Evolutionary conservation across 192 early-diverging fungal genomes (phyloP).

Genomic region (Haplosporangium gracile): DNA sequence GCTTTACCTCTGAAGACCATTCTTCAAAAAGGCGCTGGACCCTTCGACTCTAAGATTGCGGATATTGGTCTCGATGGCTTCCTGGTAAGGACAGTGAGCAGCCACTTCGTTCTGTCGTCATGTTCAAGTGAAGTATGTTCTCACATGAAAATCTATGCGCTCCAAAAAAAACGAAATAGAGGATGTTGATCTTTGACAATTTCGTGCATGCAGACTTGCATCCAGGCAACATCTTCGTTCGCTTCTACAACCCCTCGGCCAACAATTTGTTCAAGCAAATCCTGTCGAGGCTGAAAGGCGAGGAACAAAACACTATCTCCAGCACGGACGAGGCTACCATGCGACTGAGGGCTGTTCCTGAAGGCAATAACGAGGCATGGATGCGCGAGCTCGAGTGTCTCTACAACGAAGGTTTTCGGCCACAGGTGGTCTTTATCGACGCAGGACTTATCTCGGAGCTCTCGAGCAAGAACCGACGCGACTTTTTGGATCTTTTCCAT

Average conservation of each 20-base stretch:
- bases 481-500: conserved; percentile 94
- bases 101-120: too few species aligned
- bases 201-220: conserved; percentile 96
- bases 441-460: conserved; percentile 91
- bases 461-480: conserved; percentile 77
- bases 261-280: conserved; percentile 64
- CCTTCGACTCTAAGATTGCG: conserved; percentile 83
- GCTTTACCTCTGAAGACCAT: conserved; percentile 84
- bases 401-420: conserved; percentile 76
- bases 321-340: conserved; percentile 54
- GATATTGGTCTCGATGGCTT: conserved; percentile 73
- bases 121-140: background rate
- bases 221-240: conserved; percentile 93
- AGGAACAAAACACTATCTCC: conserved; percentile 46
- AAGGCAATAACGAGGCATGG: conserved; percentile 61
- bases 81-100: conserved; percentile 17
- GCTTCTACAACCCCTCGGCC: conserved; percentile 75
- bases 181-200: conserved; percentile 96
- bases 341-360: conserved; percentile 42
- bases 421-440: conserved; percentile 89
- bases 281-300: conserved; percentile 39
- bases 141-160: conserved; percentile 12
- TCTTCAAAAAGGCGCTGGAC: conserved; percentile 72
- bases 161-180: conserved; percentile 46
- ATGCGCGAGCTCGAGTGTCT: conserved; percentile 63